Evolutionary conservation across 2,329 filamentous ascomycete species (phyloP).

Genomic region (Ophiognomonia clavigignenti-juglandacearum): DNA sequence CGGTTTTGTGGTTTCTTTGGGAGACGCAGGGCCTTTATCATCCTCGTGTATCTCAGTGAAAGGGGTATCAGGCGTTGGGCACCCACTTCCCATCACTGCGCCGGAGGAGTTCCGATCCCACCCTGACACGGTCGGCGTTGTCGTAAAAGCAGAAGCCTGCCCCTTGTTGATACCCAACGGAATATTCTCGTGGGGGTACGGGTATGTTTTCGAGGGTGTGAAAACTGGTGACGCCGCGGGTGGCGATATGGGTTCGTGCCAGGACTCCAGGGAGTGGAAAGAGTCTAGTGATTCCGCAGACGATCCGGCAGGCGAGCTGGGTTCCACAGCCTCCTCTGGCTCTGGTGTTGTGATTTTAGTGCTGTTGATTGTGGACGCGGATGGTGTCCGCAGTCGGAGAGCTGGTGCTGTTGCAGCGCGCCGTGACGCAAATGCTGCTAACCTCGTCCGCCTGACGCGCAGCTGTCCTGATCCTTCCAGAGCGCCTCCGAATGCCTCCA

Average conservation of each 20-base stretch:
- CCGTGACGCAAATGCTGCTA: conserved; percentile 15
- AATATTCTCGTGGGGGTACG: conserved; percentile 36
- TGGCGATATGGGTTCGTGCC: conserved; percentile 40
- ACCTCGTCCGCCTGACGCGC: conserved; percentile 12
- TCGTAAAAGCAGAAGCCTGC: conserved; percentile 29
- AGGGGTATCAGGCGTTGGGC: conserved; percentile 8
- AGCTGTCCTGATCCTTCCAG: conserved; percentile 15
- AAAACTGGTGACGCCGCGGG: conserved; percentile 40
- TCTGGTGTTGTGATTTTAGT: conserved; percentile 22
- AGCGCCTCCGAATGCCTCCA: neutral
- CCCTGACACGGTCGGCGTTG: conserved; percentile 27
- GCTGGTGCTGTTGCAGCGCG: conserved; percentile 13
- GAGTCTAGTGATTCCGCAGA: conserved; percentile 45
- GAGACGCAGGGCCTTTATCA: too few relatives aligned
- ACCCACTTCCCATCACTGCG: conserved; percentile 15
- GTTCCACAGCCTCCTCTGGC: conserved; percentile 19
- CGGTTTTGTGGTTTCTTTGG: neutral
- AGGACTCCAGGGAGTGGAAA: conserved; percentile 50
- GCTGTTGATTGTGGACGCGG: conserved; percentile 31
- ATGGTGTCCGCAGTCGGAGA: conserved; percentile 21
- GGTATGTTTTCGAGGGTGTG: conserved; percentile 31
- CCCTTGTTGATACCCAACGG: conserved; percentile 25
- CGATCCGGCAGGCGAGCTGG: conserved; percentile 39
- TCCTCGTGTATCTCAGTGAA: conserved; percentile 3
- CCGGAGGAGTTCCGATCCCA: conserved; percentile 26